These are phyloP conservation scores for Boletus coccyginus DNA, from an alignment of 768 basidiomycete species.

Conservation along the genomic window DNA sequence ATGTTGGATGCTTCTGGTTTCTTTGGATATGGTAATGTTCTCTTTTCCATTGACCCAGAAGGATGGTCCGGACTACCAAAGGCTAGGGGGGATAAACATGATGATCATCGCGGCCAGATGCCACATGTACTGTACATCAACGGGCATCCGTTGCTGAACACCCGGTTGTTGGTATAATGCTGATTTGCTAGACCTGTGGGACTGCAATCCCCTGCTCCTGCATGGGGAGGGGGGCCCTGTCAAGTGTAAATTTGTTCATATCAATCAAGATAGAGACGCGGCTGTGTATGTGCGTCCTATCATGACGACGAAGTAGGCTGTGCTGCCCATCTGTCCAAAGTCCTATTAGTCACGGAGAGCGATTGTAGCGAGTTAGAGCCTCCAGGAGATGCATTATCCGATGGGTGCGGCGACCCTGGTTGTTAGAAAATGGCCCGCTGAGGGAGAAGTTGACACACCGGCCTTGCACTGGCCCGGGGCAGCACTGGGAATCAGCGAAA, in stretches of 20 bases:
- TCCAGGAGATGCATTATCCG: background rate
- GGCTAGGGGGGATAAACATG: slow-evolving; percentile 14
- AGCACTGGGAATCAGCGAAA: background rate
- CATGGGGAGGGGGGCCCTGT: background rate
- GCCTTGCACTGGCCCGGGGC: too few species aligned
- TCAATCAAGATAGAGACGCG: background rate
- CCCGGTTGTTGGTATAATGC: slow-evolving; percentile 57
- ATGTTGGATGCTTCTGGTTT: slow-evolving; percentile 55
- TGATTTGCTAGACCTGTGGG: background rate
- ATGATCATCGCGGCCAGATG: slow-evolving; percentile 31
- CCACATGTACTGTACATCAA: slow-evolving; percentile 70
- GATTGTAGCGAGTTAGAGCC: background rate
- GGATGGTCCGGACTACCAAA: slow-evolving; percentile 23
- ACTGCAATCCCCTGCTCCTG: background rate
- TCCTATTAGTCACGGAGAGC: background rate
- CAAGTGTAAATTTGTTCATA: background rate
- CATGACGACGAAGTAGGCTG: too few species aligned
- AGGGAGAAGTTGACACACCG: too few species aligned
- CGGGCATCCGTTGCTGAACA: slow-evolving; percentile 73
- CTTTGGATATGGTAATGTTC: slow-evolving; percentile 45
- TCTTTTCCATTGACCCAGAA: slow-evolving; percentile 49
- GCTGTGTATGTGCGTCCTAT: too few species aligned
- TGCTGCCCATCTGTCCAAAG: too few species aligned
- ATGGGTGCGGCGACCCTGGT: too few species aligned
- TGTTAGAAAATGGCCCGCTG: too few species aligned